Conservation (phyloP, 2,329 filamentous ascomycete genomes). For the Aspergillus costaricaensis region DNA sequence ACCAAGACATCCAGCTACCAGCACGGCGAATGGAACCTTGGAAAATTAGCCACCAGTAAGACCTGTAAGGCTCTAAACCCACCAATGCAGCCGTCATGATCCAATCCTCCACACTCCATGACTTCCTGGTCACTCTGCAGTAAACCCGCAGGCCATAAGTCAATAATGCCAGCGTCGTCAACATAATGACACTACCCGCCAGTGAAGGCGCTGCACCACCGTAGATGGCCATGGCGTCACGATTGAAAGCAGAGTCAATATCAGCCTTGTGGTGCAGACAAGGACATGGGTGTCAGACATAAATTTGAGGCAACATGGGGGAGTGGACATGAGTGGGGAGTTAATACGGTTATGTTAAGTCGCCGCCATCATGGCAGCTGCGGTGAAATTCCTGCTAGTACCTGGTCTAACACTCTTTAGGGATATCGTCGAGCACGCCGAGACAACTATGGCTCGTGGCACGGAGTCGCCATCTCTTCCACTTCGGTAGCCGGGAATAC, state of each 20-base stretch:
- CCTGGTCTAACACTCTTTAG: not conserved
- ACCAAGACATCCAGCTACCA: constrained; percentile 23
- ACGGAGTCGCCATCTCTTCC: not conserved
- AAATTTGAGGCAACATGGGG: constrained; percentile 4
- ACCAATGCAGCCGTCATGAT: constrained; percentile 29
- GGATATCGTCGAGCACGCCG: not conserved
- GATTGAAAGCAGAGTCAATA: not conserved
- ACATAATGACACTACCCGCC: constrained; percentile 24
- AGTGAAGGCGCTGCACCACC: constrained; percentile 22
- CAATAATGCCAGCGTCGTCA: constrained; percentile 22
- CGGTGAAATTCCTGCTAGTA: not conserved
- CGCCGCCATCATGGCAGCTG: not conserved
- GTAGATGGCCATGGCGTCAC: constrained; percentile 22
- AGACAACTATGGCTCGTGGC: not conserved
- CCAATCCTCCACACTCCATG: constrained; percentile 27
- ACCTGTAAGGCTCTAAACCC: not conserved
- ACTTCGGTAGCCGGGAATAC: not conserved
- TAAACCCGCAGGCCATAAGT: constrained; percentile 23
- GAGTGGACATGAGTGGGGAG: constrained; percentile 7
- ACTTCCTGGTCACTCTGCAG: constrained; percentile 20
- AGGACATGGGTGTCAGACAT: not conserved
- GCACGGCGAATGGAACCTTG: constrained; percentile 23
- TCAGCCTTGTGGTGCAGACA: constrained; percentile 5
- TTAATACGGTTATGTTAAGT: constrained; percentile 3
- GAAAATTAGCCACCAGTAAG: not conserved